phyloP scores from a whole-genome alignment of 2,329 filamentous ascomycete genomes.

The Stagonosporopsis tanaceti region DNA sequence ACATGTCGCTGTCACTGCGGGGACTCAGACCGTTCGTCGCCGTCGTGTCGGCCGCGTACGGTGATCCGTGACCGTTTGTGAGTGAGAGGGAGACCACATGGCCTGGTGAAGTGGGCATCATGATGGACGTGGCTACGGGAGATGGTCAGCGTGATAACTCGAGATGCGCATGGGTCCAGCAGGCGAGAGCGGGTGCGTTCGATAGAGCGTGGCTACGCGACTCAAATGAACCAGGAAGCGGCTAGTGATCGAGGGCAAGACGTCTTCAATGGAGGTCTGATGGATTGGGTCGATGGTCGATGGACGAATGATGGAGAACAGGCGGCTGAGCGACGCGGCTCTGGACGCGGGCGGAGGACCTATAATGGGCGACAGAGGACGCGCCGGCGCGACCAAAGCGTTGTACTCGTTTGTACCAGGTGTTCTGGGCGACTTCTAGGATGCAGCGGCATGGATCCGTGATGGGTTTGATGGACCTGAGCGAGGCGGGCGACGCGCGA shows the following conservation, averaged over 20 bases:
- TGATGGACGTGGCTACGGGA: constrained; percentile 66
- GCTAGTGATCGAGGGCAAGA: constrained; percentile 34
- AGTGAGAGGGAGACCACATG: constrained; percentile 70
- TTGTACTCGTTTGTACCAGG: constrained; percentile 22
- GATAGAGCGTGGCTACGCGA: constrained; percentile 54
- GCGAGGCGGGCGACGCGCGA: constrained; percentile 35
- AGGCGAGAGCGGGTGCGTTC: constrained; percentile 47
- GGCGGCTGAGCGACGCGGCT: constrained; percentile 33
- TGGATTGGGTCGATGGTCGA: constrained; percentile 47
- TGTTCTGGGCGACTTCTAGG: constrained; percentile 30
- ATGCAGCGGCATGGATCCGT: constrained; percentile 43
- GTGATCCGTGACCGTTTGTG: constrained; percentile 72
- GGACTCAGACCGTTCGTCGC: constrained; percentile 57
- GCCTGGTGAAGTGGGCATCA: constrained; percentile 68
- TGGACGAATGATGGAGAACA: constrained; percentile 41
- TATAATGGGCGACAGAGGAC: constrained; percentile 22
- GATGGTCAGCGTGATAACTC: constrained; percentile 54
- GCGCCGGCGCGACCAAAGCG: constrained; percentile 24
- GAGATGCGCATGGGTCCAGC: constrained; percentile 39
- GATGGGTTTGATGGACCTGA: constrained; percentile 47
- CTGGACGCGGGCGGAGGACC: constrained; percentile 30
- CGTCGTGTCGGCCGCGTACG: constrained; percentile 58
- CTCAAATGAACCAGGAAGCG: constrained; percentile 48
- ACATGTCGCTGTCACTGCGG: constrained; percentile 77
- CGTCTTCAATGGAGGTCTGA: constrained; percentile 49